Conservation (phyloP, 345 rosid genomes). For the Corchorus capsularis region DNA sequence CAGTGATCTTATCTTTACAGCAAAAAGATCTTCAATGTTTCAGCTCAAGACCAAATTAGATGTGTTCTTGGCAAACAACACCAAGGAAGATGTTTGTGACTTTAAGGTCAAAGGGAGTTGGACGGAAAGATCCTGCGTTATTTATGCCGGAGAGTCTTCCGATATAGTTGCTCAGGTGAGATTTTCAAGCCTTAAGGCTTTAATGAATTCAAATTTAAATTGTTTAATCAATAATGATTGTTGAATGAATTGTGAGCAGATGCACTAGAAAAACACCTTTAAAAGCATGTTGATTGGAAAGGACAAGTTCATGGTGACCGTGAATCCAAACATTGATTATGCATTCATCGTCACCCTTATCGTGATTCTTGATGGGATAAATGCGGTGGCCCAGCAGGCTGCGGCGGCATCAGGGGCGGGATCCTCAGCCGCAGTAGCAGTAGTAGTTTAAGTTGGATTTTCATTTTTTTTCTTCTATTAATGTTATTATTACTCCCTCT, state of each 20-base stretch:
- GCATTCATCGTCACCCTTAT: slow-evolving; percentile 33
- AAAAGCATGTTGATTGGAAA: slow-evolving; percentile 19
- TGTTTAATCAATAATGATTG: background rate
- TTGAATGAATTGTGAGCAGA: slow-evolving; percentile 22
- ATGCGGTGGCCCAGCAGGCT: background rate
- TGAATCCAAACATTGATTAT: slow-evolving; percentile 30
- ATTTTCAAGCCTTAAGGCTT: too few relatives aligned
- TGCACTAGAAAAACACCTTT: slow-evolving; percentile 24
- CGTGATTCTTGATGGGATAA: slow-evolving; percentile 29
- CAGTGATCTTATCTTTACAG: slow-evolving; percentile 38
- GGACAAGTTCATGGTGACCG: slow-evolving; percentile 33
- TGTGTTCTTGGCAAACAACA: slow-evolving; percentile 46
- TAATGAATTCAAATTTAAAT: too few relatives aligned
- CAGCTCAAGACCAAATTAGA: slow-evolving; percentile 44
- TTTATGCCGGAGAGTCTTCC: slow-evolving; percentile 48
- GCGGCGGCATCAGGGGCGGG: too few relatives aligned
- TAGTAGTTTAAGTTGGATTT: too few relatives aligned
- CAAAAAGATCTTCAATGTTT: slow-evolving; percentile 33
- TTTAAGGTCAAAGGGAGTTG: slow-evolving; percentile 51
- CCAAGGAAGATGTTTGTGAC: slow-evolving; percentile 37
- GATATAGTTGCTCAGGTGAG: slow-evolving; percentile 50
- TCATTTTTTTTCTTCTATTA: too few relatives aligned
- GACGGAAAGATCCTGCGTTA: slow-evolving; percentile 37
- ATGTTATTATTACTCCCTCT: too few relatives aligned
- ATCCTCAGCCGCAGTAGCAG: too few relatives aligned